These are phyloP conservation scores for Pseudonitzschia delicatissima DNA, from an alignment of 108 stramenopile genomes.

Conservation along the genomic window DNA sequence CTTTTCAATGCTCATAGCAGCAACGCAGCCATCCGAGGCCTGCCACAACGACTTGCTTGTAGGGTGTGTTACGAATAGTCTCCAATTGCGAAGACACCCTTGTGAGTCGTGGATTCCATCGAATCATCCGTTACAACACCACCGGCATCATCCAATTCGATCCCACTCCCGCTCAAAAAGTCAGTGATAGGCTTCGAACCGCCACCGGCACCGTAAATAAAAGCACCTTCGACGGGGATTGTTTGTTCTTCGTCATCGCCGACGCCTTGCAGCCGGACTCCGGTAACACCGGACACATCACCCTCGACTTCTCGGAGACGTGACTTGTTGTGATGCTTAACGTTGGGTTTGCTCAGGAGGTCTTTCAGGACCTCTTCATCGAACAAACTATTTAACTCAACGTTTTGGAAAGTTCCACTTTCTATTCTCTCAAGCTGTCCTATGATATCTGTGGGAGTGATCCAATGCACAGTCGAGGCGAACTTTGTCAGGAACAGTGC, in stretches of 20 bases:
- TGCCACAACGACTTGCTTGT: conserved; percentile 64
- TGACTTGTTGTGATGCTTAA: conserved; percentile 40
- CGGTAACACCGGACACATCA: conserved; percentile 45
- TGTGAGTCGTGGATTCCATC: conserved; percentile 42
- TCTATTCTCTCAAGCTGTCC: conserved; percentile 10
- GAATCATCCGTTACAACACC: conserved; percentile 53
- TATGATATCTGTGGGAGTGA: conserved; percentile 31
- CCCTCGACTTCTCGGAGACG: conserved; percentile 43
- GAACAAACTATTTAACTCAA: conserved; percentile 29
- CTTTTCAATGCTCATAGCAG: conserved; percentile 59
- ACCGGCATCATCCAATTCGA: conserved; percentile 47
- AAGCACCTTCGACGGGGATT: conserved; percentile 52
- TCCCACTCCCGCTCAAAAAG: conserved; percentile 35
- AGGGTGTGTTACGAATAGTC: conserved; percentile 64
- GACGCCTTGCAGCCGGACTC: conserved; percentile 23
- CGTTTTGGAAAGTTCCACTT: background rate
- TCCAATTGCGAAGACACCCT: conserved; percentile 53
- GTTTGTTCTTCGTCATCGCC: conserved; percentile 16
- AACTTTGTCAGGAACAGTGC: conserved; percentile 67
- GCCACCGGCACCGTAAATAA: conserved; percentile 56
- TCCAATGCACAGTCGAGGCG: conserved; percentile 54
- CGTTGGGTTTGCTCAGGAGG: conserved; percentile 30
- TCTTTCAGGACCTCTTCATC: conserved; percentile 29
- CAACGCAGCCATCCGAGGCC: conserved; percentile 60
- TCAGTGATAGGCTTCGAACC: conserved; percentile 69